Base-by-base conservation (phyloP, 2,329 filamentous ascomycete genomes). In the Trichophaea hybrida region DNA sequence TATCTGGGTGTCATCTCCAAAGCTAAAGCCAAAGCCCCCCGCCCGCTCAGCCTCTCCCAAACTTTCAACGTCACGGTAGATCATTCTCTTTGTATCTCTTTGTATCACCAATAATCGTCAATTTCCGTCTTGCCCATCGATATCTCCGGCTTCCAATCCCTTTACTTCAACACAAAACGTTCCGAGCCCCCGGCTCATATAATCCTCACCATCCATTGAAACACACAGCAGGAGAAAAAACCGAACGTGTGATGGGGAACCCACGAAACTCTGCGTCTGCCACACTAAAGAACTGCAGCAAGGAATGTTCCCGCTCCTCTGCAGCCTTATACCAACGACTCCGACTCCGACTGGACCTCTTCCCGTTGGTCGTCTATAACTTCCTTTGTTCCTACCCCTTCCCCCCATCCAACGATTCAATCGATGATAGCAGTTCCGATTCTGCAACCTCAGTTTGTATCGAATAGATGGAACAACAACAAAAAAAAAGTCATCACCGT, bases 301-400 rank as follows among this genome's bases (percentile, higher is more conserved):
- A 54, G 35, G 35, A 54, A 40, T 13, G 51, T 54, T 54, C 51
- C 51, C 51, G 51, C 51, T 54, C 51, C 51, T 54, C 51, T 54
- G 51, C 51, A 54, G 51, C 51, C 51, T 54, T 54, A 54, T 24
- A 32, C 48, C 31, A 13, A 15, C n/a, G 31, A 32, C 48, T 4
- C 3, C 40, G 40, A 46, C 40, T 46, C 48, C 48, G 48, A 15
- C 15, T 33, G 48, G 48, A 51, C 31, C n/a, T 51, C n/a, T 51
- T 51, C 48, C 8, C 48, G 32, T 51, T 51, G 15, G 13, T 51
- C 32, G 15, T 51, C 31, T 46, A 46, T 10, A 46, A 17, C 15
- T 51, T 51, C 48, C 48, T 51, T 51, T 51, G 48, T 51, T 33
- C 32, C 48, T 33, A 13, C 32, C 12, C 48, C 15, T 3, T 24